A percentile compares a stretch with the other conserved stretches of the same genome.
These are phyloP conservation scores for Ceratocystis variospora DNA, from an alignment of 2,329 filamentous ascomycete species.

Conservation along the genomic window DNA sequence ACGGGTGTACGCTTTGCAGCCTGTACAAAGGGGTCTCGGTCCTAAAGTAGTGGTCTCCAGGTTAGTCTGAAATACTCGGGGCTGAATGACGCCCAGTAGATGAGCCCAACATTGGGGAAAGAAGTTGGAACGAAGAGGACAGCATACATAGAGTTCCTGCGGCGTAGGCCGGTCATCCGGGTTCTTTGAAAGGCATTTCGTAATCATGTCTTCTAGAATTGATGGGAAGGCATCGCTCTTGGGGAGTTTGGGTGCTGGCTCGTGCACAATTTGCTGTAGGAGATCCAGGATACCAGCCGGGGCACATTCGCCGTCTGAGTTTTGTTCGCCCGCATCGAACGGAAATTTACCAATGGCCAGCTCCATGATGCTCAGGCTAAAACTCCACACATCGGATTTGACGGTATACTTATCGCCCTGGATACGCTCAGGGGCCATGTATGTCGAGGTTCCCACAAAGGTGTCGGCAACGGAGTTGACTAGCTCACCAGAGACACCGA, in stretches of 20 bases:
- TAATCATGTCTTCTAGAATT: slow-evolving; percentile 93
- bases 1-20: slow-evolving; percentile 94
- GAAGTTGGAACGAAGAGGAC: background rate
- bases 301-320: slow-evolving; percentile 61
- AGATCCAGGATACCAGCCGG: slow-evolving; percentile 93
- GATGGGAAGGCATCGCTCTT: slow-evolving; percentile 95
- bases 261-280: slow-evolving; percentile 92
- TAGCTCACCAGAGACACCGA: slow-evolving; percentile 94
- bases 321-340: slow-evolving; percentile 61
- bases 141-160: slow-evolving; percentile 73
- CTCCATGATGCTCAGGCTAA: slow-evolving; percentile 90
- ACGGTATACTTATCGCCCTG: slow-evolving; percentile 95
- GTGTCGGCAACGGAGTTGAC: slow-evolving; percentile 98
- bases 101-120: background rate
- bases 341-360: slow-evolving; percentile 95
- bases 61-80: too few species aligned
- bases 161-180: slow-evolving; percentile 82
- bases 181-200: slow-evolving; percentile 84
- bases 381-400: slow-evolving; percentile 98
- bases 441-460: slow-evolving; percentile 95
- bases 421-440: slow-evolving; percentile 97
- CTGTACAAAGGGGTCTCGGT: slow-evolving; percentile 86
- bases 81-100: too few species aligned
- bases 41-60: slow-evolving; percentile 35
- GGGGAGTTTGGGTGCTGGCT: slow-evolving; percentile 81